phyloP scores from a whole-genome alignment of 2,329 filamentous ascomycete genomes.

The Plectosphaerella plurivora region DNA sequence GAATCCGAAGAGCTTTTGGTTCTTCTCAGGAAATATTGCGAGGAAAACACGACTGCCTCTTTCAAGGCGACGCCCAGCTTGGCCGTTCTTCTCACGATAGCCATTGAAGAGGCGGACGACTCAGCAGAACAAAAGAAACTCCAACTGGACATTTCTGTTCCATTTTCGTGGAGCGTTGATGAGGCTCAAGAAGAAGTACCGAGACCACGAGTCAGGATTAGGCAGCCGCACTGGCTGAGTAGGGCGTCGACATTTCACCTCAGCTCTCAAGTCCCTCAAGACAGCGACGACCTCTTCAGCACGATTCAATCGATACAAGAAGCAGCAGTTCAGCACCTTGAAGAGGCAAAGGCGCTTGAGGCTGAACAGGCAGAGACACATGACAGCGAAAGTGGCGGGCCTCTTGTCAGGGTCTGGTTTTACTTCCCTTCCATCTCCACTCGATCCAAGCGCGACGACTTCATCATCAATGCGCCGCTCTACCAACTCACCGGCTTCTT shows the following conservation, averaged over 20 bases:
- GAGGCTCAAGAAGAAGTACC: constrained; percentile 29
- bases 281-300: constrained; percentile 35
- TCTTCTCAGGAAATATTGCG: not conserved
- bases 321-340: constrained; percentile 23
- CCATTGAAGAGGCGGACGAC: constrained; percentile 10
- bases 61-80: constrained; percentile 5
- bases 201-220: constrained; percentile 33
- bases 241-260: constrained; percentile 38
- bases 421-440: constrained; percentile 60
- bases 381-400: not conserved
- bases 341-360: constrained; percentile 10
- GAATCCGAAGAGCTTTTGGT: not conserved
- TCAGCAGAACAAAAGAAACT: constrained; percentile 11
- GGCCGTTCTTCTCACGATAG: constrained; percentile 19
- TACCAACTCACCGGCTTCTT: constrained; percentile 56
- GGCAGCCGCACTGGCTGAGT: constrained; percentile 48
- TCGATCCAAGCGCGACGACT: constrained; percentile 52
- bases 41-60: not conserved
- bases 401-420: constrained; percentile 53
- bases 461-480: constrained; percentile 46
- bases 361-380: not conserved
- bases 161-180: constrained; percentile 16
- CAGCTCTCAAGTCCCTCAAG: constrained; percentile 30
- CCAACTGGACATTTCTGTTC: constrained; percentile 29
- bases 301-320: constrained; percentile 40